Conservation (phyloP, 1,284 basidiomycete species). For the Testicularia cyperi region DNA sequence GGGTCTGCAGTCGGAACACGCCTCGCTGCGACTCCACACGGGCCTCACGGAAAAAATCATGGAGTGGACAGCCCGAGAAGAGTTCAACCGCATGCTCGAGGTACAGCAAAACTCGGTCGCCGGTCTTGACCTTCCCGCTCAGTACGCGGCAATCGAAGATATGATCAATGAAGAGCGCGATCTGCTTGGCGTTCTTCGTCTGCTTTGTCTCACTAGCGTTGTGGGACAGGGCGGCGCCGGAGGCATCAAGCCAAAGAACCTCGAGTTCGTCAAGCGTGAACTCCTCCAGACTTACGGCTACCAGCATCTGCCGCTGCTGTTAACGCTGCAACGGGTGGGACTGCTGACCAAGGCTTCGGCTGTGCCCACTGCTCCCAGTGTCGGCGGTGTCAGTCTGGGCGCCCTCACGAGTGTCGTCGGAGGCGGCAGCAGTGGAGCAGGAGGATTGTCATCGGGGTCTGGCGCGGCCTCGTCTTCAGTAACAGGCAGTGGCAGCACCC, state of each 20-base stretch:
- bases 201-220: slow-evolving; percentile 82
- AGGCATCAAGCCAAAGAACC: slow-evolving; percentile 80
- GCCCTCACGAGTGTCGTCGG: slow-evolving; percentile 33
- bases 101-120: slow-evolving; percentile 95
- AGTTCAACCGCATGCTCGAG: slow-evolving; percentile 88
- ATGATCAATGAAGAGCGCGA: slow-evolving; percentile 47
- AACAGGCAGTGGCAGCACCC: slow-evolving; percentile 6
- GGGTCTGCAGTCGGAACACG: slow-evolving; percentile 86
- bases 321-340: slow-evolving; percentile 74
- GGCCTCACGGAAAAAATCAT: slow-evolving; percentile 88
- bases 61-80: slow-evolving; percentile 73
- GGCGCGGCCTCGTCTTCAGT: not conserved
- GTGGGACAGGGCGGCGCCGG: slow-evolving; percentile 62
- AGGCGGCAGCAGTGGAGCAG: too few relatives aligned
- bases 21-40: slow-evolving; percentile 84
- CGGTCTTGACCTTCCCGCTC: slow-evolving; percentile 38
- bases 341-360: slow-evolving; percentile 63
- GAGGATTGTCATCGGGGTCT: too few relatives aligned
- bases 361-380: not conserved
- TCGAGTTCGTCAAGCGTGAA: slow-evolving; percentile 88
- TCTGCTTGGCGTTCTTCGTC: slow-evolving; percentile 64
- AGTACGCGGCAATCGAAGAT: slow-evolving; percentile 51
- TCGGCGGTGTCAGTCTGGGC: slow-evolving; percentile 7
- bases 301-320: slow-evolving; percentile 77
- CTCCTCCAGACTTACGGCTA: slow-evolving; percentile 95